These are phyloP conservation scores for Xylariaceae sp. DNA, from an alignment of 2,329 filamentous ascomycete genomes.

Conservation along the genomic window DNA sequence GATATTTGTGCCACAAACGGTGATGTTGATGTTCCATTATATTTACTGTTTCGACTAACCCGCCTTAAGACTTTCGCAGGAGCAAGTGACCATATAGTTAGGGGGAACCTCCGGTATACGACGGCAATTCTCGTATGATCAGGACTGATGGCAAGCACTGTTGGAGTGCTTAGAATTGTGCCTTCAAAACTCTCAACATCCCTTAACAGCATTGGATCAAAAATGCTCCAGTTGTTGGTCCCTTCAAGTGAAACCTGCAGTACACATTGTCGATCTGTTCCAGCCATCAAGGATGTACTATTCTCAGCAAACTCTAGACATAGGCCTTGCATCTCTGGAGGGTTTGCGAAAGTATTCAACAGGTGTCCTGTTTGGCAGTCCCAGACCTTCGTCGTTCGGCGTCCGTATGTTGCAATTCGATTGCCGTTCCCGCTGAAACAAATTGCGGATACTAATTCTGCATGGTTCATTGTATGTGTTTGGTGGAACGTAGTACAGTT, in stretches of 20 bases:
- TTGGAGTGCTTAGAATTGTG: too few relatives aligned
- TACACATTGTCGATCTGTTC: too few relatives aligned
- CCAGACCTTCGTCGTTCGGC: slow-evolving; percentile 33
- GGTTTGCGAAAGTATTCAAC: too few relatives aligned
- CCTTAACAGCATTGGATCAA: too few relatives aligned
- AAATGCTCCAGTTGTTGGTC: too few relatives aligned
- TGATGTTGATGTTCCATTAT: slow-evolving; percentile 5
- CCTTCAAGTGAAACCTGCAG: too few relatives aligned
- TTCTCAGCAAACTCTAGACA: too few relatives aligned
- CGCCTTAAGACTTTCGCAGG: slow-evolving; percentile 26
- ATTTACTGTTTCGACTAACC: slow-evolving; percentile 13
- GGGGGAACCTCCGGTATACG: slow-evolving; percentile 16
- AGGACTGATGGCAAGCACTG: too few relatives aligned
- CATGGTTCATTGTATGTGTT: slow-evolving; percentile 20
- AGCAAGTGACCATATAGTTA: slow-evolving; percentile 25
- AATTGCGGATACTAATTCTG: slow-evolving; percentile 28
- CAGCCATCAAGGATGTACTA: too few relatives aligned
- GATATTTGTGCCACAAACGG: slow-evolving; percentile 8
- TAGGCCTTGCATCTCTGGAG: too few relatives aligned
- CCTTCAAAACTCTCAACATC: too few relatives aligned
- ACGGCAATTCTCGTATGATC: slow-evolving; percentile 14
- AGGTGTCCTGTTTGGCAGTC: slow-evolving; percentile 2
- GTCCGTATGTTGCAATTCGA: slow-evolving; percentile 35
- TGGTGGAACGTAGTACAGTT: slow-evolving; percentile 29
- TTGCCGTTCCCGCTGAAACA: slow-evolving; percentile 26